These are phyloP conservation scores for Rhizopus stolonifer DNA, from an alignment of 371 early-diverging fungal species.

Conservation along the genomic window DNA sequence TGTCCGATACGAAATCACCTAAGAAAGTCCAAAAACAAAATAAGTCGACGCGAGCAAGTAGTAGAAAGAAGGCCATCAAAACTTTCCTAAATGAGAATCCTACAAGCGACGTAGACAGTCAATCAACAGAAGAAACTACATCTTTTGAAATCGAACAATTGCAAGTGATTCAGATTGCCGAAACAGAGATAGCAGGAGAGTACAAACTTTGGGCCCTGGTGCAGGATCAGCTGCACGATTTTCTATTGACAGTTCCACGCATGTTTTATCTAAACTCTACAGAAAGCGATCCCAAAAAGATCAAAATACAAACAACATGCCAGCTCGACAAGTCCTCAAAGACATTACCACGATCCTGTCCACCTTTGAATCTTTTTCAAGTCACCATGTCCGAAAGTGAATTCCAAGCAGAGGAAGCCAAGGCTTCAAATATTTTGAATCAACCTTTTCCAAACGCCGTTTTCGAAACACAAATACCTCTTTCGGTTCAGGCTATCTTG, in stretches of 20 bases:
- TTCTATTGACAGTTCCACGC: slow-evolving; percentile 80
- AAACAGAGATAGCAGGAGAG: slow-evolving; percentile 82
- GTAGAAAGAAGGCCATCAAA: too few species aligned
- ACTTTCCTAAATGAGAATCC: too few species aligned
- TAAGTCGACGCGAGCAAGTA: too few species aligned
- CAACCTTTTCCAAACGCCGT: slow-evolving; percentile 89
- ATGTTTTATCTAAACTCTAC: slow-evolving; percentile 83
- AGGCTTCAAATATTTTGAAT: slow-evolving; percentile 77
- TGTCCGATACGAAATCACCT: too few species aligned
- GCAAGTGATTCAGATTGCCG: slow-evolving; percentile 85
- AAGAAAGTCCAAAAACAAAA: too few species aligned
- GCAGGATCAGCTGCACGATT: slow-evolving; percentile 64
- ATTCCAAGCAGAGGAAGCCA: slow-evolving; percentile 68
- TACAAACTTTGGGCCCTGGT: slow-evolving; percentile 83
- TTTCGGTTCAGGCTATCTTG: slow-evolving; percentile 78
- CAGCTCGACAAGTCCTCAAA: slow-evolving; percentile 34
- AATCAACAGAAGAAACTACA: too few species aligned
- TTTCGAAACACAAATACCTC: slow-evolving; percentile 87
- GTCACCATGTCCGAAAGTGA: slow-evolving; percentile 77
- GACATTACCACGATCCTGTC: slow-evolving; percentile 70
- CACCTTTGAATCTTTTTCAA: slow-evolving; percentile 69
- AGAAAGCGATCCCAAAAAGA: slow-evolving; percentile 48
- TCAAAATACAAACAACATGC: slow-evolving; percentile 20
- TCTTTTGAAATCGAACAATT: slow-evolving; percentile 33
- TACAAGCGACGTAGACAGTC: too few species aligned